Base-by-base conservation (phyloP, 2,329 filamentous ascomycete species). In the Colletotrichum phormii region DNA sequence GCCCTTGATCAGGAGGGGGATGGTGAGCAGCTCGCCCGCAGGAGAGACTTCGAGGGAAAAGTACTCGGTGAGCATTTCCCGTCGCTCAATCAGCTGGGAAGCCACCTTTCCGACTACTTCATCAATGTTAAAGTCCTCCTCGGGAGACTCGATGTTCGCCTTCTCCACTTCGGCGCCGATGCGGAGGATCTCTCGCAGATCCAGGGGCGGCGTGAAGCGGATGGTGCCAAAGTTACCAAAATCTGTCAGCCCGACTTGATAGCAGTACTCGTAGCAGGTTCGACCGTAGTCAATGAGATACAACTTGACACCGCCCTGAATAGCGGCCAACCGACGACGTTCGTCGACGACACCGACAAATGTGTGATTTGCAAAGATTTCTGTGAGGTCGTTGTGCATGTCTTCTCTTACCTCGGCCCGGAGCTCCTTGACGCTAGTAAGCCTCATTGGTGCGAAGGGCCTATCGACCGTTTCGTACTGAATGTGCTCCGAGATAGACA, bases 341-440 rank as follows among this genome's bases (percentile, higher is more conserved):
- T 96, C 93, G 79, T 99, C 97, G 1, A 98, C 94, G 31, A 99
- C 87, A 2, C 97, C 97, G 60, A 99, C 94, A 81, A 98, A 99
- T 1, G 94, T 98, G 80, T 97, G 95, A 24, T 91, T 92, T 13
- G 94, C 91, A 77, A 98, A 94, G 15, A 97, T 90, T 71, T 98
- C 95, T 0, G 94, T 97, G 49, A 99, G 87, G 65, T 93, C 93
- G 76, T 92, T 91, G 82, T 99, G 95, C 86, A 95, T 94, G 3
- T 90, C 87, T 46, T 94, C 92, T 24, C 95, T 92, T 15, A 98
- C 95, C 69, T 90, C 89, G 15, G 93, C 89, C 26, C 96, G 94
- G 13, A 99, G 89, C 75, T 93, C 91, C 80, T 95, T 97, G 77
- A 99, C 86, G 46, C 95, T 97, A n/a, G 90, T 91, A 7, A 99